These are phyloP conservation scores for Saccharata proteae DNA, from an alignment of 2,329 filamentous ascomycete species.

Conservation along the genomic window DNA sequence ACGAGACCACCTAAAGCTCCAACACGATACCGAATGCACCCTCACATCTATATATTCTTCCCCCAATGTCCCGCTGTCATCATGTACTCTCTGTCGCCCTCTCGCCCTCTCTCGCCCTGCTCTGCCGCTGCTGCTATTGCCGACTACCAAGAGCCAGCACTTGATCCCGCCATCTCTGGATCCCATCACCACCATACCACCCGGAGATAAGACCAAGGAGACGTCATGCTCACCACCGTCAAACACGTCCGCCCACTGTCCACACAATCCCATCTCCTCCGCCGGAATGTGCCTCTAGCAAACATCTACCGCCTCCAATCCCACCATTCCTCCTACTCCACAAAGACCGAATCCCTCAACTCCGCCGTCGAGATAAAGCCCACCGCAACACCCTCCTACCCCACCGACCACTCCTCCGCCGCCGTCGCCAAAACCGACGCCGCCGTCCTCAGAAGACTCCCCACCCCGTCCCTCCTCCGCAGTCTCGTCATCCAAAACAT, in stretches of 20 bases:
- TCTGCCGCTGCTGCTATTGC: no score
- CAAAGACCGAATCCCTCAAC: slow-evolving; percentile 1
- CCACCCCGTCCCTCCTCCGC: slow-evolving; percentile 7
- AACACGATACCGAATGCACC: no score
- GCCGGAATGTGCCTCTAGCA: slow-evolving; percentile 1
- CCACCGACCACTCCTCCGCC: slow-evolving; percentile 1
- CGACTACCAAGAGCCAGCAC: no score
- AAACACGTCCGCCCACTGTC: slow-evolving; percentile 5
- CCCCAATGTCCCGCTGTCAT: no score
- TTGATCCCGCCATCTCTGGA: no score
- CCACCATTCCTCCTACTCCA: slow-evolving; percentile 4
- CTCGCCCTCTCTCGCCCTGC: no score
- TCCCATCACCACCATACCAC: no score
- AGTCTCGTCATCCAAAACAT: slow-evolving; percentile 8
- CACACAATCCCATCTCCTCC: slow-evolving; percentile 3
- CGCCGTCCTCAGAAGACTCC: slow-evolving; percentile 4
- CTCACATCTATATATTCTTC: no score
- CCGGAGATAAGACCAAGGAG: no score
- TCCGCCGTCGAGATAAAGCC: slow-evolving; percentile 3
- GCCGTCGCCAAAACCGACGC: neutral
- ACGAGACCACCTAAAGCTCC: no score
- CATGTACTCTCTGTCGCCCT: no score
- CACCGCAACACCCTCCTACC: slow-evolving; percentile 3
- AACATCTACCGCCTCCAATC: neutral
- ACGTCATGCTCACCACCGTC: slow-evolving; percentile 7